Evolutionary conservation across 495 filamentous ascomycete genomes (phyloP).

Genomic region (Penicillium nucicola): DNA sequence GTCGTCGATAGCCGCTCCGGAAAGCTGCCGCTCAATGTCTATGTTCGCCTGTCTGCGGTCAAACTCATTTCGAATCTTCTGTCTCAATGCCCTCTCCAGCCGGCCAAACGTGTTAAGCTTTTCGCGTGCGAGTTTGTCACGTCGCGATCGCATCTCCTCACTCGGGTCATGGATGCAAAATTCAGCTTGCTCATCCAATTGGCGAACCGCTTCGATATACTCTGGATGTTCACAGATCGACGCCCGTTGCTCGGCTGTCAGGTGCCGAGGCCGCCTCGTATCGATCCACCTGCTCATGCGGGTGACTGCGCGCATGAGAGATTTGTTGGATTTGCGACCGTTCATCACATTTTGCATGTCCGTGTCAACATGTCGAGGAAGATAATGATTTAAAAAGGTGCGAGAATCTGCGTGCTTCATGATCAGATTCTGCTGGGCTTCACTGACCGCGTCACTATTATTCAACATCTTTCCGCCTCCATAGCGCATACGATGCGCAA

Average conservation of each 20-base stretch:
- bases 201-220: conserved; percentile 1
- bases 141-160: not conserved
- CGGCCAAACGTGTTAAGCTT: conserved; percentile 13
- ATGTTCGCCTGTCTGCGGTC: conserved; percentile 18
- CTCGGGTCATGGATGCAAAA: conserved; percentile 4
- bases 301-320: conserved; percentile 28
- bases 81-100: conserved; percentile 10
- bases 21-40: conserved; percentile 22
- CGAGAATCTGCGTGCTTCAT: conserved; percentile 27
- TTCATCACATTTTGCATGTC: conserved; percentile 32
- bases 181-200: conserved; percentile 3
- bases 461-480: conserved; percentile 23
- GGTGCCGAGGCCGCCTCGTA: conserved; percentile 27
- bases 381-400: conserved; percentile 38
- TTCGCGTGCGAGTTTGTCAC: conserved; percentile 11
- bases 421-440: conserved; percentile 38
- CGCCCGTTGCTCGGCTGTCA: conserved; percentile 22
- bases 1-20: conserved; percentile 15
- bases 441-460: conserved; percentile 23
- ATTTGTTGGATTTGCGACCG: conserved; percentile 22
- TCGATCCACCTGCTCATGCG: conserved; percentile 36
- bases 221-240: conserved; percentile 24
- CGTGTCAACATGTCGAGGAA: conserved; percentile 26
- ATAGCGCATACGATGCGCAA: conserved; percentile 18
- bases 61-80: conserved; percentile 17